These are phyloP conservation scores for Paspalum notatum DNA, from an alignment of 176 grass and related monocot genomes.

Conservation along the genomic window DNA sequence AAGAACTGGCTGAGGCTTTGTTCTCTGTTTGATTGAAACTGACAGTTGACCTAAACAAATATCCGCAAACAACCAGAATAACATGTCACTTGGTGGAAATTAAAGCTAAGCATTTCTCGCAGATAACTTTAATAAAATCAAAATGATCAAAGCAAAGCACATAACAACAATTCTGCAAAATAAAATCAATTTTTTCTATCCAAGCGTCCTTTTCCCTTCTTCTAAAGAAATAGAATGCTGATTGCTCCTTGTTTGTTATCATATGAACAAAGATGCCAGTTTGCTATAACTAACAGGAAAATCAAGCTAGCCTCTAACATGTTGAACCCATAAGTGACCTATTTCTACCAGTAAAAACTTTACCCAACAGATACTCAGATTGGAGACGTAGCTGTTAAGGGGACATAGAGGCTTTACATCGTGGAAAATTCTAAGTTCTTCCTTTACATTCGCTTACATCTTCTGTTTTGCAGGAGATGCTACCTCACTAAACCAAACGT, in stretches of 20 bases:
- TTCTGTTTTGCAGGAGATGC: background rate
- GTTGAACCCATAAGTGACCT: no score
- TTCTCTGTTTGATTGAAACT: conserved; percentile 6
- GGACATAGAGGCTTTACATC: background rate
- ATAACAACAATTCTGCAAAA: background rate
- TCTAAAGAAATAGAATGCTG: no score
- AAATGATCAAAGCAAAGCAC: background rate
- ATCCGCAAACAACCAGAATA: background rate
- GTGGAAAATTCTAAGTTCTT: background rate
- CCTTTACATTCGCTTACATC: background rate
- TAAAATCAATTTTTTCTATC: no score
- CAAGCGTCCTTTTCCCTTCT: no score
- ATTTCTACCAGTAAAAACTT: no score
- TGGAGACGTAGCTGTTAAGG: no score
- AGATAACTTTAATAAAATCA: background rate
- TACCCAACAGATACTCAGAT: no score
- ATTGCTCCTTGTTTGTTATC: no score
- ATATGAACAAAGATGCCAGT: no score
- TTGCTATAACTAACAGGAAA: no score
- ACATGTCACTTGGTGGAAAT: background rate
- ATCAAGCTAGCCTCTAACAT: no score
- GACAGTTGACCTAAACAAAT: background rate
- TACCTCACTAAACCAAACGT: background rate
- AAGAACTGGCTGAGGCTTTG: background rate
- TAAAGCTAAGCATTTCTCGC: background rate